Evolutionary conservation across 495 filamentous ascomycete genomes (phyloP).

Genomic region (Penicillium coffeae): DNA sequence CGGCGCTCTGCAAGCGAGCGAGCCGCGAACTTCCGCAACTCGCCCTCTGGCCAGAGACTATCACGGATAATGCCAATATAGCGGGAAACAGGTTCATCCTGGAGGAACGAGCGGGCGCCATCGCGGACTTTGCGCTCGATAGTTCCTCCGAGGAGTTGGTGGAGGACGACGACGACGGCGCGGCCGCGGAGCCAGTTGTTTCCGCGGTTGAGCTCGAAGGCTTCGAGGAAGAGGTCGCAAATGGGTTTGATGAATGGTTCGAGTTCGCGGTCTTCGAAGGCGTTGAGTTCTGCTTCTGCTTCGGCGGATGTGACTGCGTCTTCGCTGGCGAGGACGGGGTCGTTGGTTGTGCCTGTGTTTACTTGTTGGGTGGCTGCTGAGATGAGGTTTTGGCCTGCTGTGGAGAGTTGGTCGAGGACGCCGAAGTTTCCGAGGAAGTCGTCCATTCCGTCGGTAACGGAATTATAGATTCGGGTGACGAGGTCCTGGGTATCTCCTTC

Average conservation of each 20-base stretch:
- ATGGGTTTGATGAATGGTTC: conserved; percentile 98
- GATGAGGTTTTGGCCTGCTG: conserved; percentile 89
- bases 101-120: conserved; percentile 59
- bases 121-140: conserved; percentile 94
- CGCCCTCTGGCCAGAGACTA: conserved; percentile 76
- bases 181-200: conserved; percentile 93
- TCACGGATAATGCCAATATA: conserved; percentile 69
- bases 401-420: conserved; percentile 88
- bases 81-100: conserved; percentile 73
- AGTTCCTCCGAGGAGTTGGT: conserved; percentile 71
- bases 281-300: conserved; percentile 89
- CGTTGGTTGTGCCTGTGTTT: conserved; percentile 32
- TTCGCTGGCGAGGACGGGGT: conserved; percentile 44
- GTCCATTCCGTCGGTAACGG: conserved; percentile 96
- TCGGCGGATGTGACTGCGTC: conserved; percentile 72
- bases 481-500: conserved; percentile 76
- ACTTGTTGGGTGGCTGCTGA: conserved; percentile 81
- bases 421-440: conserved; percentile 94
- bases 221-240: conserved; percentile 93
- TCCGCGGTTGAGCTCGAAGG: conserved; percentile 89
- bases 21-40: conserved; percentile 39
- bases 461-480: conserved; percentile 91
- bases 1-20: conserved; percentile 63
- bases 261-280: conserved; percentile 83
- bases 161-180: conserved; percentile 81